A percentile compares a stretch with the other conserved stretches of the same genome.
These are phyloP conservation scores for Phytophthora citricola DNA, from an alignment of 352 stramenopile genomes.

Conservation along the genomic window DNA sequence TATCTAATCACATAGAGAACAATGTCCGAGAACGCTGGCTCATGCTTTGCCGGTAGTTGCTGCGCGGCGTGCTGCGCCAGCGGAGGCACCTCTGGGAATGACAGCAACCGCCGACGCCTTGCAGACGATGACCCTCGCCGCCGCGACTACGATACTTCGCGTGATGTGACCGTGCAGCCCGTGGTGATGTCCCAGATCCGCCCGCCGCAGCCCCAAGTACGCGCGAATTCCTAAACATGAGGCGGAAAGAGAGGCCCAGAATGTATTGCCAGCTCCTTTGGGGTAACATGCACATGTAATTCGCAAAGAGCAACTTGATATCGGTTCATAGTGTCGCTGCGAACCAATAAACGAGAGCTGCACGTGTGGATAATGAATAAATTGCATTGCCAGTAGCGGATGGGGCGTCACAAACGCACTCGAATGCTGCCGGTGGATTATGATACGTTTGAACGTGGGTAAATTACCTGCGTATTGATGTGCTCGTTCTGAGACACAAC, in stretches of 20 bases:
- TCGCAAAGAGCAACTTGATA: constrained; percentile 13
- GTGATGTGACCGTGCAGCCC: constrained; percentile 36
- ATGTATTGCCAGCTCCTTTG: neutral
- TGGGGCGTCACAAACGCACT: neutral
- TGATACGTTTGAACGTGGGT: constrained; percentile 17
- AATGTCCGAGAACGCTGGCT: constrained; percentile 24
- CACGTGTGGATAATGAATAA: constrained; percentile 25
- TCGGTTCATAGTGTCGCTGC: constrained; percentile 6
- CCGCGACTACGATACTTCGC: constrained; percentile 29
- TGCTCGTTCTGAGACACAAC: constrained; percentile 20
- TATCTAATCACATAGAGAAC: constrained; percentile 11
- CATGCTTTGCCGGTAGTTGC: constrained; percentile 29
- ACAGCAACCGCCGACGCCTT: constrained; percentile 23
- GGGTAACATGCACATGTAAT: neutral
- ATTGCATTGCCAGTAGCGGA: constrained; percentile 10
- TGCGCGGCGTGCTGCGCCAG: constrained; percentile 27
- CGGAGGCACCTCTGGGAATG: constrained; percentile 6
- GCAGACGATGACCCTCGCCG: constrained; percentile 30
- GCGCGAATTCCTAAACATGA: constrained; percentile 2
- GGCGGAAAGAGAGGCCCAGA: neutral
- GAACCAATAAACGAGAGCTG: constrained; percentile 7
- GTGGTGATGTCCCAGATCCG: constrained; percentile 40
- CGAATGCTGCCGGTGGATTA: constrained; percentile 9
- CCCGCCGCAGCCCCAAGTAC: constrained; percentile 27
- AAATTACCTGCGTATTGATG: constrained; percentile 9